Base-by-base conservation (phyloP, 2,329 filamentous ascomycete species). In the Chaetomiaceae sp. region DNA sequence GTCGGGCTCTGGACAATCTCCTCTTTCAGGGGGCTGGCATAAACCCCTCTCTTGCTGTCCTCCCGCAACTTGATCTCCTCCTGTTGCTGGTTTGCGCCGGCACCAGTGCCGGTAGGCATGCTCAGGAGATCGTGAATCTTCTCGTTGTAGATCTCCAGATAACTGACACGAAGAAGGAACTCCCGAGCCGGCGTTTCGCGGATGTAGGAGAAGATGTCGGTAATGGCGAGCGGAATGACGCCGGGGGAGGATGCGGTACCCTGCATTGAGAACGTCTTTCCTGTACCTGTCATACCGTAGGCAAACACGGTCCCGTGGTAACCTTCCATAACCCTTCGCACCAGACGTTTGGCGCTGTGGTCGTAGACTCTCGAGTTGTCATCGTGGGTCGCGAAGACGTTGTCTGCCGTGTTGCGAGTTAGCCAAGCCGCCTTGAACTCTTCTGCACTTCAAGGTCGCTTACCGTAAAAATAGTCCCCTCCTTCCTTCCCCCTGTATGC, bases 221-320 rank as follows among this genome's bases (percentile, higher is more conserved):
- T 97, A 61, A 99, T 97, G 34, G 93, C 93, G 34, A 97, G 76
- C 6, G 93, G 93, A 50, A 99, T 99, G 23, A 99, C 93, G 72
- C 93, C 93, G 1, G 93, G 93, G 34, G 90, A 95, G 3, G 88
- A 89, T 40, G 91, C 90, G 10, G 93, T 99, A 61, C 93, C 93
- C 73, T 99, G 93, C 93, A 99, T 99, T 34, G 92, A 97, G 68
- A 97, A 99, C 0, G 93, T 99, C 73, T 99, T 99, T 60, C 93
- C 93, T 0, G 93, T 97, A 55, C 93, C 93, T 4, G 93, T 99
- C 91, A 97, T 97, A 65, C 93, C 93, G 67, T 99, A 99, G 16
- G 92, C 92, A 67, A 99, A 97, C 20, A 99, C 93, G 1, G 93
- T 99, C 53, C 92, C 93, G 64, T 97, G 92, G 67, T 97, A 99